These are phyloP conservation scores for Paramecium caudatum DNA, from an alignment of 73 alveolate genomes.

Conservation along the genomic window DNA sequence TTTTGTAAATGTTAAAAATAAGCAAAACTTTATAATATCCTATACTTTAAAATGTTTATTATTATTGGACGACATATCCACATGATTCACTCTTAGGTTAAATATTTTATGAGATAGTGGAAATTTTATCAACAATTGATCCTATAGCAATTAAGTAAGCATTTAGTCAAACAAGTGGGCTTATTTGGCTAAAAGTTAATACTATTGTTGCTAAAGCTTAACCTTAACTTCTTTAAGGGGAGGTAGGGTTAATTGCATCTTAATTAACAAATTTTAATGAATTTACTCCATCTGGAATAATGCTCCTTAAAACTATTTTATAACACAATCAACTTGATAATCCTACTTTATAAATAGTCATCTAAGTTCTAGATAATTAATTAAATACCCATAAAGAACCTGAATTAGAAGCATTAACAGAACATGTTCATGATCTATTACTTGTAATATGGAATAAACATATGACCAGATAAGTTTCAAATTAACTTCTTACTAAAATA, in stretches of 20 bases:
- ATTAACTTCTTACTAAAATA: neutral
- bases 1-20: slow-evolving; percentile 21
- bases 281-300: neutral
- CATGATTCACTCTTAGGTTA: slow-evolving; percentile 29
- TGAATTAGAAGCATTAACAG: slow-evolving; percentile 22
- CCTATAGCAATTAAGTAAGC: neutral
- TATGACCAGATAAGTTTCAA: slow-evolving; percentile 11
- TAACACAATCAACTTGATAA: neutral
- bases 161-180: neutral
- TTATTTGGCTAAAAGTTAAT: slow-evolving; percentile 34
- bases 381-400: neutral
- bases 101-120: slow-evolving; percentile 15
- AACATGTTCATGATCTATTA: slow-evolving; percentile 58
- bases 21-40: neutral
- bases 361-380: slow-evolving; percentile 13
- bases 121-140: neutral
- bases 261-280: slow-evolving; percentile 31
- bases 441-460: slow-evolving; percentile 45
- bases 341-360: neutral
- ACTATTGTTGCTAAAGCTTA: slow-evolving; percentile 11
- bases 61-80: slow-evolving; percentile 19
- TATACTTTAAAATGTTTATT: neutral
- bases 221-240: neutral
- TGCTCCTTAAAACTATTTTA: neutral
- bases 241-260: neutral